These are phyloP conservation scores for Akanthomyces muscarius DNA, from an alignment of 2,329 filamentous ascomycete genomes.

Conservation along the genomic window DNA sequence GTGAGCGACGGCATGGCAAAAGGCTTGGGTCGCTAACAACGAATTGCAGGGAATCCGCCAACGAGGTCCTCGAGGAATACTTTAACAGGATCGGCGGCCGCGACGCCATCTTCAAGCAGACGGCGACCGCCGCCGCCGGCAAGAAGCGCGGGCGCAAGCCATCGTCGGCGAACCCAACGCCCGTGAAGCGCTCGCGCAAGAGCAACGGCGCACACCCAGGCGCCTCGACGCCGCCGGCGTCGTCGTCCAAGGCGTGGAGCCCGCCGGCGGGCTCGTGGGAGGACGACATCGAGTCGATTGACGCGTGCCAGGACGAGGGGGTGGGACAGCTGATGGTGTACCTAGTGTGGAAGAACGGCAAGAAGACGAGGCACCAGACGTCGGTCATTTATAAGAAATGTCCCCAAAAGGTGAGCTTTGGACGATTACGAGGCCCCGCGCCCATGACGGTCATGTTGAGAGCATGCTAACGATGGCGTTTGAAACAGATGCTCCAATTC, in stretches of 20 bases:
- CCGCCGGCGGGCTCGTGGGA: slow-evolving; percentile 76
- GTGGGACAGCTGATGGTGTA: slow-evolving; percentile 61
- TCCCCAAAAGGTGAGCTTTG: slow-evolving; percentile 62
- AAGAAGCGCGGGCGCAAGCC: slow-evolving; percentile 55
- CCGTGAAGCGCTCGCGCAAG: slow-evolving; percentile 43
- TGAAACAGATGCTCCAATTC: slow-evolving; percentile 52
- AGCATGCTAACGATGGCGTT: not conserved
- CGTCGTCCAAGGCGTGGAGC: slow-evolving; percentile 50
- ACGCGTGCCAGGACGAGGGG: slow-evolving; percentile 65
- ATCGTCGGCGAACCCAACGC: slow-evolving; percentile 16
- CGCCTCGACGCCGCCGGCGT: slow-evolving; percentile 47
- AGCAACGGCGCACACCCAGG: slow-evolving; percentile 45
- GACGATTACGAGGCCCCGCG: not conserved
- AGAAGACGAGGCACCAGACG: slow-evolving; percentile 70
- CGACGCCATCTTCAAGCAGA: slow-evolving; percentile 49
- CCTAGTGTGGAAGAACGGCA: slow-evolving; percentile 68
- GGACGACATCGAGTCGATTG: slow-evolving; percentile 64
- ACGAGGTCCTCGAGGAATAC: slow-evolving; percentile 62
- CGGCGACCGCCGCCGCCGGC: slow-evolving; percentile 44
- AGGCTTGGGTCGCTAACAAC: no score
- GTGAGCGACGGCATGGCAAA: no score
- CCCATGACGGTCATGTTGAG: no score
- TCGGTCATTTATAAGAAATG: slow-evolving; percentile 68
- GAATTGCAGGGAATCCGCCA: slow-evolving; percentile 48
- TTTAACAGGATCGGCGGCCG: slow-evolving; percentile 60